Evolutionary conservation across 2,329 filamentous ascomycete genomes (phyloP), one percentile per base, ranked within the genome.

Genomic region (Fusarium fujikuroi): DNA sequence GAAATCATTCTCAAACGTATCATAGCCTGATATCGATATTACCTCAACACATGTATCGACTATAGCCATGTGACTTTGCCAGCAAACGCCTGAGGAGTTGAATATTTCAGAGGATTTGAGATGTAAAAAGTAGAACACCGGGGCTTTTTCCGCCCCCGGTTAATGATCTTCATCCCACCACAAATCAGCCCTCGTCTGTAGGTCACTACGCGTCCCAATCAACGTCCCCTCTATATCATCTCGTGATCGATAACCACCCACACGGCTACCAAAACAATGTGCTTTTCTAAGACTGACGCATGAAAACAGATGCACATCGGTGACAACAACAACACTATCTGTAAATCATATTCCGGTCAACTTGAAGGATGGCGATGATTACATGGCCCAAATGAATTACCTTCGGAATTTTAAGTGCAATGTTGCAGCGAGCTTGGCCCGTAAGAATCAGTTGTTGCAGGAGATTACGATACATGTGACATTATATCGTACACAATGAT

Each of bases 51-150:
- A 5, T 49, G 19, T 18, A 6, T 16, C 3, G 11, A 36, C 18
- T 36, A 19, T 12, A 34, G 5, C n/a, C n/a, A 15, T 23, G n/a
- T 5, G 10, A 6, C 8, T 10, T 10, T 10, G 2, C 12, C 3
- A 11, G 7, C 8, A 25, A 16, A 21, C 3, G 23, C 9, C 6
- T 5, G 9, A 16, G n/a, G 21, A 28, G 8, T 37, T 9, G 1
- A 5, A 53, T 2, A 12, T 2, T 2, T 28, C 5, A 12, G 5
- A 8, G 36, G 9, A 16, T 4, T 11, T 3, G 3, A 19, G 1
- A 9, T 4, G 7, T 2, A 25, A 25, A 18, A 28, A 12, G 11
- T 4, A 28, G 4, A 9, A 6, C 12, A 37, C 9, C 19, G 7
- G 34, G 5, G 9, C 3, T 16, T 12, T 16, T 37, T 0, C 14